Percentiles rank a stretch among this genome's conserved stretches.
Conservation (phyloP, 306 rosid species). For the Neltuma alba region DNA sequence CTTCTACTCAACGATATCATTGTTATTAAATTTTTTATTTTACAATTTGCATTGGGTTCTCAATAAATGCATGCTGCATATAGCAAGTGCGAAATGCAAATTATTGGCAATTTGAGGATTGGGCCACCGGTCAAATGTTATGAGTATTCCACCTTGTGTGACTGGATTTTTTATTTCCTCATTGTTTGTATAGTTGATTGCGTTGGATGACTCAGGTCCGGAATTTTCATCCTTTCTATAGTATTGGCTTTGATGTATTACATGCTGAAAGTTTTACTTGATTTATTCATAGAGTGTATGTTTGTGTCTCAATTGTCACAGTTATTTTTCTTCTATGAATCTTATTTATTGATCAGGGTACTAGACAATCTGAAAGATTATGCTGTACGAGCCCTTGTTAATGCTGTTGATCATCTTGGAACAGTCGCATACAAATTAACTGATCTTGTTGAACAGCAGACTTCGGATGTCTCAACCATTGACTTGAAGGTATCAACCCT, state of each 20-base stretch:
- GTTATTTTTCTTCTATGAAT: background rate
- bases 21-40: background rate
- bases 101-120: background rate
- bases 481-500: slow-evolving; percentile 73
- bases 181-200: background rate
- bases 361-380: slow-evolving; percentile 94
- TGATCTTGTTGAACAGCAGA: slow-evolving; percentile 89
- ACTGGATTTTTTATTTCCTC: slow-evolving; percentile 14
- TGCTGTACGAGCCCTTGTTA: slow-evolving; percentile 90
- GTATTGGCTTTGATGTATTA: background rate
- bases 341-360: slow-evolving; percentile 57
- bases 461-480: slow-evolving; percentile 75
- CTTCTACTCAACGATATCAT: background rate
- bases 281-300: slow-evolving; percentile 8
- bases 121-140: background rate
- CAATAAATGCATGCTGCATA: slow-evolving; percentile 21
- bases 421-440: slow-evolving; percentile 96
- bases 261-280: slow-evolving; percentile 12
- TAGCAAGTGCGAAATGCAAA: slow-evolving; percentile 9
- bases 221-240: background rate
- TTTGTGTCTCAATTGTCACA: slow-evolving; percentile 8
- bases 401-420: slow-evolving; percentile 99
- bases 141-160: background rate
- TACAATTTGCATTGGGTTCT: slow-evolving; percentile 22
- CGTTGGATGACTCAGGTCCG: background rate